phyloP scores from a whole-genome alignment of 1,284 basidiomycete species.

The Trametes sp. region DNA sequence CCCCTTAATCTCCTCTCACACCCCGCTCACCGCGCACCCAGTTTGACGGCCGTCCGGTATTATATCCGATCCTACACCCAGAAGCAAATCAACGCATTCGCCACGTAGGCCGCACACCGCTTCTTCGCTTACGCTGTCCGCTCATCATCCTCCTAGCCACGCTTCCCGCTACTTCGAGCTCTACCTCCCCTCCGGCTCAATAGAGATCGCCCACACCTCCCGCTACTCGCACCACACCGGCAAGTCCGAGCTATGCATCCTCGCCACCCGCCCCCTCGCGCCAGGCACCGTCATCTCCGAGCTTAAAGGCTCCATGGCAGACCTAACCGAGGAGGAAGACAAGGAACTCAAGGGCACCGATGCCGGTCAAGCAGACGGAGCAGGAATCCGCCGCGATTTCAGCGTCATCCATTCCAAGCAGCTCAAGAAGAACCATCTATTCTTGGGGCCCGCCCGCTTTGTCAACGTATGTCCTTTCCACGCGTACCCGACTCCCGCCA shows the following conservation, averaged over 20 bases:
- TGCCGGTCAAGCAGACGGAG: constrained; percentile 58
- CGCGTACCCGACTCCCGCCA: constrained; percentile 1
- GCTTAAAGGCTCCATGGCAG: constrained; percentile 88
- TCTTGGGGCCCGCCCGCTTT: constrained; percentile 92
- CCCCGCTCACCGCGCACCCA: constrained; percentile 44
- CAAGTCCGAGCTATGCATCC: constrained; percentile 89
- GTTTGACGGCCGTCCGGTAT: constrained; percentile 74
- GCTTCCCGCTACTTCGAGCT: constrained; percentile 87
- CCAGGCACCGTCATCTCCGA: constrained; percentile 80
- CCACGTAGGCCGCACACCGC: constrained; percentile 67
- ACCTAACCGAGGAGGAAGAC: constrained; percentile 83
- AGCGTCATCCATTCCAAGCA: constrained; percentile 91
- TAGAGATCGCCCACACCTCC: constrained; percentile 88
- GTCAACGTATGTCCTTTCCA: constrained; percentile 78
- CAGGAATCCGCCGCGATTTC: constrained; percentile 84
- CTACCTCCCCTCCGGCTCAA: constrained; percentile 80
- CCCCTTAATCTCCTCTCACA: constrained; percentile 18
- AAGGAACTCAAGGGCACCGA: constrained; percentile 81
- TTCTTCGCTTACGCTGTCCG: constrained; percentile 34
- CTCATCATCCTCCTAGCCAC: constrained; percentile 60
- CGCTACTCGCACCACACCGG: constrained; percentile 86
- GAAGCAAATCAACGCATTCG: constrained; percentile 86
- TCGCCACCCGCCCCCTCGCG: constrained; percentile 79
- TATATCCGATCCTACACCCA: constrained; percentile 76
- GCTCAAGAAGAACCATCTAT: constrained; percentile 91